These are phyloP conservation scores for Russula vinacea DNA, from an alignment of 768 basidiomycete species.

Conservation along the genomic window DNA sequence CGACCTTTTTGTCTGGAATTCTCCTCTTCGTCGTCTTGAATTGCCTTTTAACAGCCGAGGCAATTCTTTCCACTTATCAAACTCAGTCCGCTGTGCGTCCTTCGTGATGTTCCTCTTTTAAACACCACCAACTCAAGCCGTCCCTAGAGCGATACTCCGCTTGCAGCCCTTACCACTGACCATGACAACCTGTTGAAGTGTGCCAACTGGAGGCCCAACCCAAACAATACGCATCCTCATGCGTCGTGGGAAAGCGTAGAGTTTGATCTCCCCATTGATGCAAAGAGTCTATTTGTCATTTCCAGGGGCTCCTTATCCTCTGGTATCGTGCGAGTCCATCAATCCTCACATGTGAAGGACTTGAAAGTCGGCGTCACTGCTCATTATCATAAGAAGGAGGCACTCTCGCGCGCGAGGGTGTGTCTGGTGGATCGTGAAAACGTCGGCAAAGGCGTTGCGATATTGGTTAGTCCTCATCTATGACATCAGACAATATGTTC, in stretches of 20 bases:
- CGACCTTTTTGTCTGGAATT: background rate
- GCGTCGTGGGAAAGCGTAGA: constrained; percentile 8
- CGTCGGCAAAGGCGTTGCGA: background rate
- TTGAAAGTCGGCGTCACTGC: constrained; percentile 11
- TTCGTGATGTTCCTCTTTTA: background rate
- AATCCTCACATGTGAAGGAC: constrained; percentile 9
- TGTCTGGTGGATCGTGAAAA: constrained; percentile 2
- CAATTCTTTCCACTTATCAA: constrained; percentile 12
- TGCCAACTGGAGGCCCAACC: background rate
- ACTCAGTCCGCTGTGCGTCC: background rate
- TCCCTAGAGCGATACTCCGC: background rate
- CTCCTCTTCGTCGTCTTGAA: constrained; percentile 4
- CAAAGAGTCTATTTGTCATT: background rate
- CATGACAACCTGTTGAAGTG: constrained; percentile 1
- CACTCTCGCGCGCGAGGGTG: constrained; percentile 7
- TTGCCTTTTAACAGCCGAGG: constrained; percentile 1
- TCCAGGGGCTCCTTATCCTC: constrained; percentile 16
- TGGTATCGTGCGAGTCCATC: constrained; percentile 11
- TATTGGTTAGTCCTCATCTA: constrained; percentile 9
- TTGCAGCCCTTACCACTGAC: background rate
- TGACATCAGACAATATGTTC: background rate
- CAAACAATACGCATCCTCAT: background rate
- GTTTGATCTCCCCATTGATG: constrained; percentile 13
- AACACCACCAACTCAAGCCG: background rate
- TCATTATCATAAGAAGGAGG: background rate